Conservation (phyloP, 345 rosid species). For the Citrus sinensis region DVS_A1.0 CM039166.1:14565501-14566000, state of each 20-base stretch:
- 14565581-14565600: neutral
- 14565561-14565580: neutral
- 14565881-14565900: no score
- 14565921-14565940: no score
- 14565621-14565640: neutral
- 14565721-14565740: constrained; percentile 1
- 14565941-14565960: no score
- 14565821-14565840: constrained; percentile 12
- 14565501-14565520: neutral
- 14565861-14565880: neutral
- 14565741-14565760: constrained; percentile 13
- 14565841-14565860: neutral
- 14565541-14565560: constrained; percentile 1
- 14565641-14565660: constrained; percentile 7
- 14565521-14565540: constrained; percentile 12
- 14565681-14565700: neutral
- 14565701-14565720: neutral
- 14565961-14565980: no score
- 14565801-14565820: constrained; percentile 4
- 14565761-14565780: neutral
- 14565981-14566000: no score
- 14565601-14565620: constrained; percentile 5
- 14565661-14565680: neutral
- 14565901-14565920: no score
- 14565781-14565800: neutral